These are phyloP conservation scores for Amanita pallidorosea DNA, from an alignment of 768 basidiomycete species.

Conservation along the genomic window DNA sequence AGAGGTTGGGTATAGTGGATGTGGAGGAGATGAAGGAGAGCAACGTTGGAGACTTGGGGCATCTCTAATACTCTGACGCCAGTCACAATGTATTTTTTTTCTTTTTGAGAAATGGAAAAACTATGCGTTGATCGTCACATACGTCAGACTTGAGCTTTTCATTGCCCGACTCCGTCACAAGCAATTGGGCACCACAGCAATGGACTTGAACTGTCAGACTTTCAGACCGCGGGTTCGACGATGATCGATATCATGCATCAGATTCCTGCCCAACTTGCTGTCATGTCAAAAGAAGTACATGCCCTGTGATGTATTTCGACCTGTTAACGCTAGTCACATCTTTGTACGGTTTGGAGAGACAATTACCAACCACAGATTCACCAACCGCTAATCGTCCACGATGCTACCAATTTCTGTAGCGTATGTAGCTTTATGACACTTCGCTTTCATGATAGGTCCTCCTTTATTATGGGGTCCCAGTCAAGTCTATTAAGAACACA, in stretches of 20 bases:
- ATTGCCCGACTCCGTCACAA: conserved; percentile 27
- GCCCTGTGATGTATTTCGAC: background rate
- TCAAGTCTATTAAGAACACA: background rate
- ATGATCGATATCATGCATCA: conserved; percentile 23
- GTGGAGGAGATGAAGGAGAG: background rate
- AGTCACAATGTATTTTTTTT: conserved; percentile 2
- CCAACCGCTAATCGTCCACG: background rate
- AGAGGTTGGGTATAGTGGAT: conserved; percentile 4
- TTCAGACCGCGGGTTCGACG: conserved; percentile 3
- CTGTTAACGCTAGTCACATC: background rate
- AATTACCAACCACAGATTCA: background rate
- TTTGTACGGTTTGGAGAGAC: background rate
- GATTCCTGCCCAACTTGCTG: conserved; percentile 29
- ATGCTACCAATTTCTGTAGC: background rate
- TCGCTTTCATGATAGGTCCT: background rate
- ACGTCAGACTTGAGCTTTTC: conserved; percentile 13
- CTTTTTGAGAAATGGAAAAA: conserved; percentile 1
- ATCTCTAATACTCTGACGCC: background rate
- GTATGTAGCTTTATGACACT: too few species aligned
- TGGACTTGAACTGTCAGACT: background rate
- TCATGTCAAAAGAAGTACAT: conserved; percentile 34
- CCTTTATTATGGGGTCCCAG: background rate
- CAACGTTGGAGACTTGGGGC: conserved; percentile 1
- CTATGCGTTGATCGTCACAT: conserved; percentile 5
- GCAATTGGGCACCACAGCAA: background rate